Conservation (phyloP, 768 basidiomycete genomes). For the button mushroom (Agaricus bisporus) region DNA sequence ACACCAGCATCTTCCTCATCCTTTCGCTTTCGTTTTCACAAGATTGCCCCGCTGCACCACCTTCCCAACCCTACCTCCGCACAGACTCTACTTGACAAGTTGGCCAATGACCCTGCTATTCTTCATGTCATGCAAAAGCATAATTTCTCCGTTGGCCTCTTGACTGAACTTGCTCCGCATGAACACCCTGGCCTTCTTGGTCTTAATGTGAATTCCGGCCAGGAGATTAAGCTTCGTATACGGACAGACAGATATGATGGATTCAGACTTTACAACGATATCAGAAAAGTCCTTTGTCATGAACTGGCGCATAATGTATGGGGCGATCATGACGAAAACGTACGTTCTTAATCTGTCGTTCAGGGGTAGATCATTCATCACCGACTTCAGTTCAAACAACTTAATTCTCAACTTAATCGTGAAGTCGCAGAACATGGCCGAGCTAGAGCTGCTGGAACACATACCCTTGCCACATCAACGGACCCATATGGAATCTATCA, state of each 20-base stretch:
- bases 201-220: conserved; percentile 57
- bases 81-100: conserved; percentile 42
- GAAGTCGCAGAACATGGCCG: conserved; percentile 69
- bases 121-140: conserved; percentile 66
- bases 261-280: conserved; percentile 58
- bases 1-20: conserved; percentile 25
- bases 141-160: conserved; percentile 56
- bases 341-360: conserved; percentile 26
- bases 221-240: conserved; percentile 61
- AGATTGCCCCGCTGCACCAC: conserved; percentile 53
- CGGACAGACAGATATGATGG: conserved; percentile 70
- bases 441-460: conserved; percentile 43
- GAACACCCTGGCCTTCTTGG: conserved; percentile 68
- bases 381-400: conserved; percentile 61
- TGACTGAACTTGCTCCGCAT: conserved; percentile 77
- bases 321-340: conserved; percentile 68
- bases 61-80: conserved; percentile 61
- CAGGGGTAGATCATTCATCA: not conserved
- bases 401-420: conserved; percentile 68
- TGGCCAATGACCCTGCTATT: conserved; percentile 69
- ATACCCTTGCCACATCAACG: conserved; percentile 39
- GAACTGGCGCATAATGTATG: conserved; percentile 74
- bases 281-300: conserved; percentile 68
- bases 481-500: conserved; percentile 18
- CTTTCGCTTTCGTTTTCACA: conserved; percentile 56